These are phyloP conservation scores for Pleoardoris graminearum DNA, from an alignment of 2,329 filamentous ascomycete genomes.

Conservation along the genomic window DNA sequence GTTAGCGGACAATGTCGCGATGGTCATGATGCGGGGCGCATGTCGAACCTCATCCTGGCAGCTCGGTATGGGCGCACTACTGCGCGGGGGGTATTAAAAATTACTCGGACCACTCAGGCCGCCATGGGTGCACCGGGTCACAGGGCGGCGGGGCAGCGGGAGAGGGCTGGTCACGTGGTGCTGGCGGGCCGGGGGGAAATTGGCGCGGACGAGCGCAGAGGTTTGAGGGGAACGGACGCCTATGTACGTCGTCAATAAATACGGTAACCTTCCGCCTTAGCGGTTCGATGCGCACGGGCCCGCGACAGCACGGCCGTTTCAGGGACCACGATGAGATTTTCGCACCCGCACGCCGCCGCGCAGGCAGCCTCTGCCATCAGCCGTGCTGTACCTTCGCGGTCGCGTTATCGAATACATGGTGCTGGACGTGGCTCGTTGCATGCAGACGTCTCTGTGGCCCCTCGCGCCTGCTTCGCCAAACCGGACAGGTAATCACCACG, in stretches of 20 bases:
- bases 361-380: background rate
- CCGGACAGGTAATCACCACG: slow-evolving; percentile 1
- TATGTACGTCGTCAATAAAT: slow-evolving; percentile 6
- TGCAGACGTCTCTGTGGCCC: background rate
- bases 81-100: slow-evolving; percentile 5
- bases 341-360: background rate
- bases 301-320: slow-evolving; percentile 6
- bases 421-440: too few relatives aligned
- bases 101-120: slow-evolving; percentile 6
- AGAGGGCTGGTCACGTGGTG: slow-evolving; percentile 1
- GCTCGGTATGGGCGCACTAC: background rate
- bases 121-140: slow-evolving; percentile 1
- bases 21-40: background rate
- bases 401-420: background rate
- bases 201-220: slow-evolving; percentile 3
- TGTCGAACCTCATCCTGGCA: slow-evolving; percentile 4
- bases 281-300: slow-evolving; percentile 3
- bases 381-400: background rate
- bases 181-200: slow-evolving; percentile 5
- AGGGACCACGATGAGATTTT: slow-evolving; percentile 4
- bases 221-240: slow-evolving; percentile 3
- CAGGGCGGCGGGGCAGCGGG: background rate
- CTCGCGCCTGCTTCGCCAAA: background rate
- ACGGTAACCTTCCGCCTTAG: slow-evolving; percentile 3
- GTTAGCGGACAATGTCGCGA: slow-evolving; percentile 2